Percentiles rank a stretch among this genome's conserved stretches.
phyloP scores from a whole-genome alignment of 2,329 filamentous ascomycete genomes.

The Westerdykella ornata region DNA sequence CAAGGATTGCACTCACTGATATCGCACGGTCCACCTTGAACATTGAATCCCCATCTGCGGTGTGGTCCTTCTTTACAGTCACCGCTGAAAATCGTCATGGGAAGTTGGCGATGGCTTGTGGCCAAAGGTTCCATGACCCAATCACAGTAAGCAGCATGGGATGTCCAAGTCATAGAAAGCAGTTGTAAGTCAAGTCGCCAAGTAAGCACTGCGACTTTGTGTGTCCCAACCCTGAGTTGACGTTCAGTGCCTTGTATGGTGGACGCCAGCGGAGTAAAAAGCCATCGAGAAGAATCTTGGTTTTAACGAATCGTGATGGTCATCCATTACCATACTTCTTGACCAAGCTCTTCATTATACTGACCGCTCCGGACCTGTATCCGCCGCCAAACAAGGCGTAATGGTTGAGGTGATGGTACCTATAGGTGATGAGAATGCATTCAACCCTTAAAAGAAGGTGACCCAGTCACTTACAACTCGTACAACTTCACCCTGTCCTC shows the following conservation, averaged over 20 bases:
- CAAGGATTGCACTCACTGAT: constrained; percentile 31
- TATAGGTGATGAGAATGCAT: constrained; percentile 27
- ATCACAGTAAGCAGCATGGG: too few species aligned
- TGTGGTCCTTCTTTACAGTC: constrained; percentile 41
- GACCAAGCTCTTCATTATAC: constrained; percentile 69
- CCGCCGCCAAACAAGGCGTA: constrained; percentile 75
- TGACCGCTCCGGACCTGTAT: constrained; percentile 68
- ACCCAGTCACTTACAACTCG: constrained; percentile 58
- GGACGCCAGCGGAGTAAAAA: too few species aligned
- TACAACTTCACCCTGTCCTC: constrained; percentile 77
- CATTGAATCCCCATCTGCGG: constrained; percentile 31
- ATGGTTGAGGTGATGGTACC: constrained; percentile 88
- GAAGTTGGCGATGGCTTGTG: too few species aligned
- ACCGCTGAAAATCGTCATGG: constrained; percentile 34
- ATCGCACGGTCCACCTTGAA: constrained; percentile 26
- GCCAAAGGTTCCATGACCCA: too few species aligned
- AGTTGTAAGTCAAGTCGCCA: too few species aligned
- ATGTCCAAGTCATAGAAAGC: too few species aligned
- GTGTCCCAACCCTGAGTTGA: too few species aligned
- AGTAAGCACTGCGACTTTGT: too few species aligned
- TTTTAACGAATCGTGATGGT: neutral
- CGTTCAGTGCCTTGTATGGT: too few species aligned
- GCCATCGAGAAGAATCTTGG: neutral
- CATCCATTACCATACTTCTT: constrained; percentile 55
- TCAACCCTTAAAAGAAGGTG: constrained; percentile 35